Percentiles rank a stretch among this genome's conserved stretches.
These are phyloP conservation scores for Trypanosoma brucei DNA, from an alignment of 208 protist genomes.

Conservation along the genomic window DNA sequence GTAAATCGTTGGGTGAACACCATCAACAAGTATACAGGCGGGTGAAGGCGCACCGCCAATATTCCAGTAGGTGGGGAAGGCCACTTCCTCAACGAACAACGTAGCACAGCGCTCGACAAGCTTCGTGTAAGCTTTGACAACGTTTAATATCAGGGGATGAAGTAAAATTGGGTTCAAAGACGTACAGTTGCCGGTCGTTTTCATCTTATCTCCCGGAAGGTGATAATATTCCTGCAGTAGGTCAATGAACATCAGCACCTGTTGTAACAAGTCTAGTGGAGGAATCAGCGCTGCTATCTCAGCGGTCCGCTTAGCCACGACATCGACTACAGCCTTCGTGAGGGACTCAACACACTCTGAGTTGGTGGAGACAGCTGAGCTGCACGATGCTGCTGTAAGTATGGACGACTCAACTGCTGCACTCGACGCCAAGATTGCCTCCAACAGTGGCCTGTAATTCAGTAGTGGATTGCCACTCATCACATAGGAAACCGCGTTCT, in stretches of 20 bases:
- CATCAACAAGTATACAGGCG: conserved; percentile 3
- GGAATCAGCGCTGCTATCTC: conserved; percentile 13
- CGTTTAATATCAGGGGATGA: background rate
- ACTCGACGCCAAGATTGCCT: conserved; percentile 12
- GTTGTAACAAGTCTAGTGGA: conserved; percentile 9
- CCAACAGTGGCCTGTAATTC: conserved; percentile 7
- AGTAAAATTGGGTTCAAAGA: no score
- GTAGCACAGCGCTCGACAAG: conserved; percentile 13
- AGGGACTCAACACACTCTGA: conserved; percentile 12
- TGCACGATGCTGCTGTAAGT: background rate
- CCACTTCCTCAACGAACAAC: conserved; percentile 15
- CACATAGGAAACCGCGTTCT: background rate
- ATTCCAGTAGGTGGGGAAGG: conserved; percentile 25
- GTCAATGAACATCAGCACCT: conserved; percentile 14
- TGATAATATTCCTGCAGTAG: conserved; percentile 22
- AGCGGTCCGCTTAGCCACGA: conserved; percentile 1
- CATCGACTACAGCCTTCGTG: background rate
- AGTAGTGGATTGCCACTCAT: background rate
- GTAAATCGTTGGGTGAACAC: conserved; percentile 21
- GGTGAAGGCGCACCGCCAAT: conserved; percentile 10
- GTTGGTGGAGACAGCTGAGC: conserved; percentile 3
- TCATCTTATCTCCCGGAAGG: background rate
- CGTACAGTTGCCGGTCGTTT: background rate
- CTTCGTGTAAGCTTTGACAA: conserved; percentile 13
- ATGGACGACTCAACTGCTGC: conserved; percentile 1